Evolutionary conservation across 352 stramenopile species (phyloP), one percentile per base, ranked within the genome.

Genomic region (Globisporangium recalcitrans): DNA sequence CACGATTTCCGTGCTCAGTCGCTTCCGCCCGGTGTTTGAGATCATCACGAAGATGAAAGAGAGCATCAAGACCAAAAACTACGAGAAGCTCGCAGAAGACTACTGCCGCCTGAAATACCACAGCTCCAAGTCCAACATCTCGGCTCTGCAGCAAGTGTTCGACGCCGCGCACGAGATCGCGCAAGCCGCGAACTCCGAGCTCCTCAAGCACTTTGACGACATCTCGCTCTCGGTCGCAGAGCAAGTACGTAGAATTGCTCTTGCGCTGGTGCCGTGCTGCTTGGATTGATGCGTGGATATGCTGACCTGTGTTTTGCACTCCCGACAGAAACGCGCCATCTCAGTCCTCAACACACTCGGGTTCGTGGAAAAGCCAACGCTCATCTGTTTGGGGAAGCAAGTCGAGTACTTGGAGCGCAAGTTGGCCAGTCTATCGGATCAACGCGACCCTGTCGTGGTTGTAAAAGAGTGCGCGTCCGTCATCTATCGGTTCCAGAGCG

Each of bases 1-100:
- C 62, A 89, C 82, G 4, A 70, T 92, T 26, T 74, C 72, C 3
- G 83, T 94, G 56, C 69, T 94, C 24, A 70, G 74, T 3, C 78
- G 82, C 3, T 79, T 91, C 53, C 76, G 83, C 1, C 79, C 80
- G 8, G 76, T 91, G 29, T 78, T 94, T 24, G 82, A 91, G 44
- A 78, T 92, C 58, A 88, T 78, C 1, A 73, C 77, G 34, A 88
- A 87, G 62, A 90, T 94, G 81, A 88, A 88, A 49, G 66, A 69
- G 38, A 90, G 78, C 67, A 65, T 91, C 49, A 62, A 79, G 14
- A 69, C 64, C 13, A 75, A 80, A 40, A 75, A 94, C 61, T 94
- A 86, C 52, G 80, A 88, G 10, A 86, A 85, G 44, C 71, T 93
- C 7, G 84, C 81, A 0, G 77, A 90, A 19, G 79, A 91, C 44